A percentile compares a stretch with the other conserved stretches of the same genome.
Evolutionary conservation across 768 basidiomycete species (phyloP).

Genomic region (Coprinopsis marcescibilis): DNA sequence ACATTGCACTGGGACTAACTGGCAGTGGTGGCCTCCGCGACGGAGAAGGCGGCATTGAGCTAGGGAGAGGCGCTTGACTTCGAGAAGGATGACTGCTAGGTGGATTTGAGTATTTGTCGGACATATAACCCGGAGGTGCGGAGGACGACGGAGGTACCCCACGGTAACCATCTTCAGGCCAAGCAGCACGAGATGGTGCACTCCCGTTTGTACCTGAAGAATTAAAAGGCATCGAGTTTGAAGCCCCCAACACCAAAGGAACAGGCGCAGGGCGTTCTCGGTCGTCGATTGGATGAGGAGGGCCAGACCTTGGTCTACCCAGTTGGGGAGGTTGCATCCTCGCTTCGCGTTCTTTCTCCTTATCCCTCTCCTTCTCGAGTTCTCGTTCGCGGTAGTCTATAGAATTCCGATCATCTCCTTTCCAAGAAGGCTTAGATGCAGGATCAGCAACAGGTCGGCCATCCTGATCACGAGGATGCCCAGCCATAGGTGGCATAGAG

Average conservation of each 20-base stretch:
- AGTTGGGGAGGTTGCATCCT: constrained; percentile 10
- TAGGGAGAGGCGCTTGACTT: constrained; percentile 17
- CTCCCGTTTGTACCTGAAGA: not conserved
- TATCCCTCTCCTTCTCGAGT: constrained; percentile 15
- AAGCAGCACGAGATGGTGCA: constrained; percentile 1
- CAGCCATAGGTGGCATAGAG: constrained; percentile 29
- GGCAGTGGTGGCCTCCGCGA: constrained; percentile 28
- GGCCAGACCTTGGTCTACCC: constrained; percentile 7
- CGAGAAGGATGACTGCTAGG: constrained; percentile 40
- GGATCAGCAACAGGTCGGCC: no score
- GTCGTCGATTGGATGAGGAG: constrained; percentile 9
- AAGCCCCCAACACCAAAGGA: constrained; percentile 4
- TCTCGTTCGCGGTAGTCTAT: constrained; percentile 15
- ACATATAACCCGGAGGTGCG: constrained; percentile 23
- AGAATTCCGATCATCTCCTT: no score
- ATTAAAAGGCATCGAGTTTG: constrained; percentile 18
- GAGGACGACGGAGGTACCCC: constrained; percentile 24
- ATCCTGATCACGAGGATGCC: constrained; percentile 5
- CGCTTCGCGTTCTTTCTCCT: constrained; percentile 11
- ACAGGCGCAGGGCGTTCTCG: constrained; percentile 7
- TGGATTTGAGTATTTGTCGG: constrained; percentile 17
- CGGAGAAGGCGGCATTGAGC: constrained; percentile 24
- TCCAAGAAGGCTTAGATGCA: no score
- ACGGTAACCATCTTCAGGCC: constrained; percentile 7
- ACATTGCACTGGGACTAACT: constrained; percentile 9